These are phyloP conservation scores for Elongisporangium undulatum DNA, from an alignment of 352 stramenopile species.

Conservation along the genomic window DNA sequence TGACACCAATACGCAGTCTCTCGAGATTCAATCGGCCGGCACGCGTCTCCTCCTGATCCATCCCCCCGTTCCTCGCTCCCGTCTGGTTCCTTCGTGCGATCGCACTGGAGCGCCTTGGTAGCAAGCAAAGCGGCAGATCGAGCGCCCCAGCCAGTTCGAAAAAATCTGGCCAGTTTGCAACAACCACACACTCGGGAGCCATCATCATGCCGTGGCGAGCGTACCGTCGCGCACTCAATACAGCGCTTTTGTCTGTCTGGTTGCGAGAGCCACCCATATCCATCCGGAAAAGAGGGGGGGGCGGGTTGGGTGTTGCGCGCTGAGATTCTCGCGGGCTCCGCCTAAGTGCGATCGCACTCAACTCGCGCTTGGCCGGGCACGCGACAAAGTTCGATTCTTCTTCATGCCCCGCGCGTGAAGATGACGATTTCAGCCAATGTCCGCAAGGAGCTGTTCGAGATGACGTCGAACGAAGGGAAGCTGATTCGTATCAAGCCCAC, in stretches of 20 bases:
- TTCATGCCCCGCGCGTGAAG: constrained; percentile 27
- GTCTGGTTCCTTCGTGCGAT: not conserved
- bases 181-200: not conserved
- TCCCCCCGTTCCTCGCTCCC: too few species aligned
- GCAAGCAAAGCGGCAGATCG: too few species aligned
- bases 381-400: constrained; percentile 2
- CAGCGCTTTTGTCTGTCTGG: constrained; percentile 2
- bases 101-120: not conserved
- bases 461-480: constrained; percentile 69
- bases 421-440: constrained; percentile 87
- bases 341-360: constrained; percentile 42
- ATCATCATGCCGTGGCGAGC: not conserved
- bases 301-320: constrained; percentile 18
- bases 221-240: not conserved
- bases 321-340: constrained; percentile 5
- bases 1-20: not conserved
- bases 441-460: constrained; percentile 83
- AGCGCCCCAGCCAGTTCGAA: not conserved
- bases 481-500: constrained; percentile 84
- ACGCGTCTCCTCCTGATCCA: too few species aligned
- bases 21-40: too few species aligned
- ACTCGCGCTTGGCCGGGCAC: not conserved
- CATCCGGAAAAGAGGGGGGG: constrained; percentile 16
- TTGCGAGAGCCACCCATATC: constrained; percentile 19
- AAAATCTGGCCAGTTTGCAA: not conserved